Base-by-base conservation (phyloP, 768 basidiomycete species). In the Pluteus cervinus region DNA sequence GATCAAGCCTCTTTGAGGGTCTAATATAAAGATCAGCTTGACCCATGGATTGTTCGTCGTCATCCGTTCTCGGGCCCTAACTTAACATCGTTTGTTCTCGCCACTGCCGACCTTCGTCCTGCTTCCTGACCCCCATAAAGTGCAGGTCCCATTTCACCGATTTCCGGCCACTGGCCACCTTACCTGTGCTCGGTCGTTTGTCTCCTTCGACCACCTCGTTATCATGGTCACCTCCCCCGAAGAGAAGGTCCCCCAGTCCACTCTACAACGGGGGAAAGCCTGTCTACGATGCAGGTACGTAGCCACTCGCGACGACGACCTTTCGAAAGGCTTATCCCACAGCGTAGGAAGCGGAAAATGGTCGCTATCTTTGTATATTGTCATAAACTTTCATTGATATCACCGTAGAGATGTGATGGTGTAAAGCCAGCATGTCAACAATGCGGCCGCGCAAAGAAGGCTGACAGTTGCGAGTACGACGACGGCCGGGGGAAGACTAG, bases 401-500 rank as follows among this genome's bases (percentile, higher is more conserved):
- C 40, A 26, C 29, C 37, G 7, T 46, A 88, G 86, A 71, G 82
- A 59, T 88, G 86, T 53, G 86, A 87, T 51, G 86, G 84, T 44
- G 51, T 51, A 31, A 86, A 84, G 55, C 86, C 86, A 20, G 71
- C 82, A 9, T 88, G 86, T 44, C 81, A 82, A 45, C 86, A 88
- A 52, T 88, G 86, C 51, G 63, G 66, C 20, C 77, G 81, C 36
- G 84, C 84, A 29, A 87, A 87, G 69, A 86, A 86, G 54, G 65
- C 63, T 35, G 81, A 86, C 3, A 64, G 55, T 8, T 88, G 86
- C 57, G 81, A 84, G 50, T 88, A 87, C 54, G 86, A 88, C 48
- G 86, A 88, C 58, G 86, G 86, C 17, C 85, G 81, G 63, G 81
- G 82, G 33, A 87, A 86, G 65, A 86, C 83, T 30, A 71, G 84